Base-by-base conservation (phyloP, 331 rosid species). In the Acacia concinna region DNA sequence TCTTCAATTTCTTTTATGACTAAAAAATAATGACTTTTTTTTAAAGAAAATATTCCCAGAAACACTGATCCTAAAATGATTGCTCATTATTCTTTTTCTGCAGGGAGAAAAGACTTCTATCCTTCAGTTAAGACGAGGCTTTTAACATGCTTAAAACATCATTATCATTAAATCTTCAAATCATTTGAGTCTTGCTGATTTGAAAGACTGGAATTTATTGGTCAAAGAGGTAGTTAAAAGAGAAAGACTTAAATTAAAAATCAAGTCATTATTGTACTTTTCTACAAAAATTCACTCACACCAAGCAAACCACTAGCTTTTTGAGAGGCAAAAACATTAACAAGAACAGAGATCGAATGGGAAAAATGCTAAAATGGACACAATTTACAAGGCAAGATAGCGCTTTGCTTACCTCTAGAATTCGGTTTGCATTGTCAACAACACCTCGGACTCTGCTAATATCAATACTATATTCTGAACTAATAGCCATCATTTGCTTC, bases 371-470 rank as follows among this genome's bases (percentile, higher is more conserved):
- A 18, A 71, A 70, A 79, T 64, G 75, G 56, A 49, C 47, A 82
- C 32, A 34, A 4, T 23, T 75, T 77, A 65, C 54, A 17, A 75
- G 63, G 41, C 3, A 44, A 40, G 18, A 44, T 31, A 46, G 10
- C 56, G 62, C 57, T 38, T 67, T 68, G 25, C 56, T 80, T 84
- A 89, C 99, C 97, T 90, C 90, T 28, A 90, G 87, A 85, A 96
- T 93, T 86, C 91, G 85, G 85, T 79, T 90, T 64, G 99, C 87
- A 87, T 96, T 96, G 86, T 96, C 99, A 21, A 90, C 97, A 64
- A 93, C 90, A 62, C 98, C 99, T 85, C 99, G 85, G 80, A 96
- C 87, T 87, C 91, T 88, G 92, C 94, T 93, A 2, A 93, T 93
- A 25, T 96, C 99, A 75, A 96, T 86, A 49, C 89, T 89, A 83